These are phyloP conservation scores for Bolboschoenoplectus hybrid DNA, from an alignment of 202 grass and related monocot species.

Conservation along the genomic window DNA sequence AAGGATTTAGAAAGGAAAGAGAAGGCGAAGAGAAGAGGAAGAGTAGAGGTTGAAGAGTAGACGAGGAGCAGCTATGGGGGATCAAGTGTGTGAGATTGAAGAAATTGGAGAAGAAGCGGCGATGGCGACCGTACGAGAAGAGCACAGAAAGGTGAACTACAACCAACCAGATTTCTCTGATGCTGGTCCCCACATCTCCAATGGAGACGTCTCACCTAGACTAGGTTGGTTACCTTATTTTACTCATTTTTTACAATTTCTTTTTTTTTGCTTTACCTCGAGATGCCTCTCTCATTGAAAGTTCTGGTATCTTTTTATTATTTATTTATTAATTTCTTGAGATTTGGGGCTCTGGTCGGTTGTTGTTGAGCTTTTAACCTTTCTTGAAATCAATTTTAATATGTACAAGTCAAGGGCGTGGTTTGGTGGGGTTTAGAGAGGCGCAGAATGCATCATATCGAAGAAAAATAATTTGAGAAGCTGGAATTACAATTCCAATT, in stretches of 20 bases:
- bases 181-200: constrained; percentile 8
- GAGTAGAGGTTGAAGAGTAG: background rate
- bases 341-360: constrained; percentile 18
- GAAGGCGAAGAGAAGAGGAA: background rate
- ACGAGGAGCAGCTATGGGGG: constrained; percentile 47
- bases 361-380: constrained; percentile 19
- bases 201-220: constrained; percentile 8
- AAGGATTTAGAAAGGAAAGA: background rate
- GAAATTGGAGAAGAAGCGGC: constrained; percentile 15
- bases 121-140: constrained; percentile 43
- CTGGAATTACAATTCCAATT: constrained; percentile 7
- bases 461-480: background rate
- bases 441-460: background rate
- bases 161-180: background rate
- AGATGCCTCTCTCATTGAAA: background rate
- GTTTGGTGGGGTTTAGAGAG: background rate
- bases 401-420: background rate
- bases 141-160: constrained; percentile 22
- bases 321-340: constrained; percentile 5
- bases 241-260: background rate
- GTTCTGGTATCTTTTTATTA: background rate
- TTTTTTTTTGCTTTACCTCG: background rate
- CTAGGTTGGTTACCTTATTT: constrained; percentile 35
- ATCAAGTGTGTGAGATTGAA: constrained; percentile 47
- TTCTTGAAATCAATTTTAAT: constrained; percentile 31